Percentiles rank a stretch among this genome's conserved stretches.
phyloP scores from a whole-genome alignment of 2,329 filamentous ascomycete genomes.

The Botrytis fragariae region DNA sequence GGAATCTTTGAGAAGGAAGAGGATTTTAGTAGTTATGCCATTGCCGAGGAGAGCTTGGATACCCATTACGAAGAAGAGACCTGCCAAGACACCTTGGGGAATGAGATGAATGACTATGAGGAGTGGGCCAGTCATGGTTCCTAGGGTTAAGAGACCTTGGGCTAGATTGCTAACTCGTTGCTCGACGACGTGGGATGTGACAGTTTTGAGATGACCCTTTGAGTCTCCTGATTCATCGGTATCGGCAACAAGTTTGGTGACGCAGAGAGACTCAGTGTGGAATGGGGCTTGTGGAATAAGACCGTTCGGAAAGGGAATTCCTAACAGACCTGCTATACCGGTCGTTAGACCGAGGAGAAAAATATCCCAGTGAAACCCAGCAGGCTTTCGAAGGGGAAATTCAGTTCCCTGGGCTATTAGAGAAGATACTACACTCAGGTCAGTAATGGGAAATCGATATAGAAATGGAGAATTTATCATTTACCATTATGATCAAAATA shows the following conservation, averaged over 20 bases:
- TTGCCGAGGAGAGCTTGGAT: conserved; percentile 74
- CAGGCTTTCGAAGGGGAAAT: conserved; percentile 76
- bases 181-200: conserved; percentile 66
- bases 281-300: conserved; percentile 82
- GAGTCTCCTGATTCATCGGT: conserved; percentile 52
- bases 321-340: conserved; percentile 70
- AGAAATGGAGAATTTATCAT: conserved; percentile 23
- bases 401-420: conserved; percentile 81
- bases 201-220: conserved; percentile 55
- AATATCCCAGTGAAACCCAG: conserved; percentile 82
- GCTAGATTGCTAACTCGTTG: conserved; percentile 77
- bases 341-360: conserved; percentile 79
- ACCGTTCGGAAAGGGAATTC: conserved; percentile 78
- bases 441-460: conserved; percentile 2
- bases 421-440: conserved; percentile 60
- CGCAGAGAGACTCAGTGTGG: conserved; percentile 75
- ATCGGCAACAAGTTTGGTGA: conserved; percentile 55
- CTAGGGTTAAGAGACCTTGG: conserved; percentile 73
- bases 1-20: conserved; percentile 66
- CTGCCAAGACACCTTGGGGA: conserved; percentile 75
- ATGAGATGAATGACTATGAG: conserved; percentile 73
- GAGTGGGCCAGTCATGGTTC: conserved; percentile 74
- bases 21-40: conserved; percentile 71
- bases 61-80: conserved; percentile 83
- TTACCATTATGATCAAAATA: conserved; percentile 87